phyloP scores from a whole-genome alignment of 441 rosid genomes.

The Mallotus japonicus region DNA sequence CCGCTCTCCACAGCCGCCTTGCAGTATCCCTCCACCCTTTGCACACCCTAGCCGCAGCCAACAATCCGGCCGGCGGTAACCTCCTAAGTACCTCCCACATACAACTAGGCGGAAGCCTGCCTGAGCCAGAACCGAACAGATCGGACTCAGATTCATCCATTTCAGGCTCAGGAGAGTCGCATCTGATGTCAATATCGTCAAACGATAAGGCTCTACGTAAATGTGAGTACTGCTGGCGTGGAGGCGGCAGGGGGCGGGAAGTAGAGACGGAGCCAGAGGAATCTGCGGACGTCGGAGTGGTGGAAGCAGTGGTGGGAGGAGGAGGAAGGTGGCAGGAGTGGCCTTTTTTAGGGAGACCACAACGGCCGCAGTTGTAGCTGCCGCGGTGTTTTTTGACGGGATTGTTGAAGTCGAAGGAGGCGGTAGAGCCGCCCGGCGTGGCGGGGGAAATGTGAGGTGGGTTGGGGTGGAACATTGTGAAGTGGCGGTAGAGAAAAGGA shows the following conservation, averaged over 20 bases:
- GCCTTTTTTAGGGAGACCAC: conserved; percentile 95
- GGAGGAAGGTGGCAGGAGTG: conserved; percentile 50
- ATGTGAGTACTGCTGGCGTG: conserved; percentile 42
- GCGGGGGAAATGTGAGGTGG: conserved; percentile 53
- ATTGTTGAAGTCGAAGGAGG: conserved; percentile 41
- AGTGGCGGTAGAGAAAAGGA: background rate
- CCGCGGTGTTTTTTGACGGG: conserved; percentile 61
- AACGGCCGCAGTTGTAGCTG: conserved; percentile 87
- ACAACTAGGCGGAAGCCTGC: conserved; percentile 49
- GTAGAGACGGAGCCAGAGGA: conserved; percentile 45
- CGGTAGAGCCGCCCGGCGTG: conserved; percentile 38
- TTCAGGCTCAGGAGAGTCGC: conserved; percentile 46
- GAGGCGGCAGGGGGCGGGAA: conserved; percentile 18
- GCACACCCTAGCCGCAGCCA: conserved; percentile 78
- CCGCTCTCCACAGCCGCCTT: conserved; percentile 74
- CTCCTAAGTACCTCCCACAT: conserved; percentile 81
- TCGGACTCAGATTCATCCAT: conserved; percentile 34
- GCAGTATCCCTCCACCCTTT: conserved; percentile 80
- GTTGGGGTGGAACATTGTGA: conserved; percentile 23
- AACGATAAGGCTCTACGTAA: conserved; percentile 79
- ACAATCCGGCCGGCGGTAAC: conserved; percentile 61
- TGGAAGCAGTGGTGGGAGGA: conserved; percentile 23
- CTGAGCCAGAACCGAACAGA: conserved; percentile 35
- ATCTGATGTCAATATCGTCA: conserved; percentile 57
- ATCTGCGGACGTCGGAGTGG: conserved; percentile 34